These are phyloP conservation scores for Boletus coccyginus DNA, from an alignment of 768 basidiomycete species.

Conservation along the genomic window DNA sequence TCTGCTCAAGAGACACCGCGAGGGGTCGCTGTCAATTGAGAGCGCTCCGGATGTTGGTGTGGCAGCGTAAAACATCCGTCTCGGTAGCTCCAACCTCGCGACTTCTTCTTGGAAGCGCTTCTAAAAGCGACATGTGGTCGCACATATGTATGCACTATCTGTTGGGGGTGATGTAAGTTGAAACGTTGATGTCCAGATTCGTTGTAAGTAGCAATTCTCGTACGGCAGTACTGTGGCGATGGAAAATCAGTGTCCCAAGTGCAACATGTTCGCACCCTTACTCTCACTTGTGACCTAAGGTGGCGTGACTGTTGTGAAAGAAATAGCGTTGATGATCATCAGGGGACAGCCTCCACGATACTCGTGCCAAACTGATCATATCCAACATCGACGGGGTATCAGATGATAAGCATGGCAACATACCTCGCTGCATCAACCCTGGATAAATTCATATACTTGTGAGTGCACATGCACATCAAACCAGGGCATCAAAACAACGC, in stretches of 20 bases:
- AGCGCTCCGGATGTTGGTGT: not conserved
- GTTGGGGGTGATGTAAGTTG: conserved; percentile 4
- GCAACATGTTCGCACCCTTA: too few relatives aligned
- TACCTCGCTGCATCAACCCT: not conserved
- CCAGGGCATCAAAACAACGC: too few relatives aligned
- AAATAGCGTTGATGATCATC: not conserved
- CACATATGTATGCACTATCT: conserved; percentile 15
- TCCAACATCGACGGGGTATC: not conserved
- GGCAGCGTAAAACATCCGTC: conserved; percentile 8
- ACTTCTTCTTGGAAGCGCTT: too few relatives aligned
- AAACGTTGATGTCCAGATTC: not conserved
- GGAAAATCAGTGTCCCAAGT: too few relatives aligned
- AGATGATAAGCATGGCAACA: too few relatives aligned
- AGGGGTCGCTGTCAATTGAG: conserved; percentile 19
- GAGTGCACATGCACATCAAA: not conserved
- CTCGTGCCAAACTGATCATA: not conserved
- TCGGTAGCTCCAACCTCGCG: not conserved
- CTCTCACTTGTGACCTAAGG: not conserved
- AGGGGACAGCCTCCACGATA: too few relatives aligned
- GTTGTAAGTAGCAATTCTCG: not conserved
- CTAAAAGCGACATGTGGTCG: conserved; percentile 21
- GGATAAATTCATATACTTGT: not conserved
- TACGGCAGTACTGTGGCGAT: too few relatives aligned
- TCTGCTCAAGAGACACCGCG: conserved; percentile 76
- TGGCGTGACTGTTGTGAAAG: not conserved